Evolutionary conservation across 2,329 filamentous ascomycete species (phyloP).

Genomic region (Pseudogymnoascus pannorum): DNA sequence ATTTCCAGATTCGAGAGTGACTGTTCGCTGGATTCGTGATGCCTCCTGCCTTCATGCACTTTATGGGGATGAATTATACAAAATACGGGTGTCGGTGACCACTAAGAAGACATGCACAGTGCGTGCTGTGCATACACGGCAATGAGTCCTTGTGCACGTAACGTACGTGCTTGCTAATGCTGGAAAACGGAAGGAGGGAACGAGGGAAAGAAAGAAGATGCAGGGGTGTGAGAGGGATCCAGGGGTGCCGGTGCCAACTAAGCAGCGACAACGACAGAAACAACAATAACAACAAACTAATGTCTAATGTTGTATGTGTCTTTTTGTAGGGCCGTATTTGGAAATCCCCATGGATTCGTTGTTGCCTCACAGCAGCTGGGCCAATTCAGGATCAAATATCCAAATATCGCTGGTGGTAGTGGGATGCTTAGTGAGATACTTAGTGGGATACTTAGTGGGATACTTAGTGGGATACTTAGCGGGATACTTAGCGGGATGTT

Average conservation of each 20-base stretch:
- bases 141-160: not conserved
- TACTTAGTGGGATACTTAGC: too few species aligned
- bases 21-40: not conserved
- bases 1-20: slow-evolving; percentile 1
- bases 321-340: not conserved
- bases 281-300: too few species aligned
- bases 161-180: not conserved
- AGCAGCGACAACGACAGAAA: not conserved
- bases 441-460: too few species aligned
- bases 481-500: not conserved
- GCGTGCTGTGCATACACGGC: not conserved
- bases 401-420: not conserved
- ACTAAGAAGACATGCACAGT: not conserved
- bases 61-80: not conserved
- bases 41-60: not conserved
- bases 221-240: not conserved
- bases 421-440: not conserved
- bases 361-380: not conserved
- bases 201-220: not conserved
- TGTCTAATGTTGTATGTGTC: not conserved
- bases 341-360: not conserved
- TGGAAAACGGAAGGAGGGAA: not conserved
- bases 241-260: not conserved
- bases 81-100: not conserved
- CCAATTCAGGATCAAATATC: not conserved